Evolutionary conservation across 176 grass and related monocot genomes (phyloP).

Genomic region (Metroxylon sagu): DNA sequence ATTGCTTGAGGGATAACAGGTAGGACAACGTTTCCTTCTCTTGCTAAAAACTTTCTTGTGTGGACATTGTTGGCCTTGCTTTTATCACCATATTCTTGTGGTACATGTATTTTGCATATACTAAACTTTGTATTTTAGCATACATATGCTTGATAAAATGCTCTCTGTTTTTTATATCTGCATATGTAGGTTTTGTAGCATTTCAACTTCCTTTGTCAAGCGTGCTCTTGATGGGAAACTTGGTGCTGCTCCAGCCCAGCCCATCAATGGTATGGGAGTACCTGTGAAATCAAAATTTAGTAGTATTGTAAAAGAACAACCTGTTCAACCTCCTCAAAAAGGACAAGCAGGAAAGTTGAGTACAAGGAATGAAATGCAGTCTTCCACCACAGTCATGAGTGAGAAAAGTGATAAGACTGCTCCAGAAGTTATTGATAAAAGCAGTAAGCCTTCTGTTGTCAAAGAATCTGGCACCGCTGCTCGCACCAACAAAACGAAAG

Average conservation of each 20-base stretch:
- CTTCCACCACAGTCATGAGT: conserved; percentile 1
- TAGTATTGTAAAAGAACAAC: conserved; percentile 49
- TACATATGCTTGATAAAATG: not conserved
- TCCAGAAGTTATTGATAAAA: conserved; percentile 23
- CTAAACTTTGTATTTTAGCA: too few species aligned
- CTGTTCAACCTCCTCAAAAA: conserved; percentile 35
- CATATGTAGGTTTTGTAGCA: conserved; percentile 65
- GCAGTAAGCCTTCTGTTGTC: conserved; percentile 26
- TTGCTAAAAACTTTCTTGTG: not conserved
- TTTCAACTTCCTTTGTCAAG: conserved; percentile 69
- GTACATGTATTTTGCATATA: too few species aligned
- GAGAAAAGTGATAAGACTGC: conserved; percentile 44
- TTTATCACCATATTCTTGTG: too few species aligned
- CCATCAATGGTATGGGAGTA: conserved; percentile 16
- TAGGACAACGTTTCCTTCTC: conserved; percentile 12
- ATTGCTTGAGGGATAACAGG: conserved; percentile 99
- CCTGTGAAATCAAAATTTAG: conserved; percentile 28
- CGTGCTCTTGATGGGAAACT: conserved; percentile 51
- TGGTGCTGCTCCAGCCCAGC: conserved; percentile 27
- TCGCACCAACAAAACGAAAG: conserved; percentile 44
- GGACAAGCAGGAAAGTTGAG: conserved; percentile 19
- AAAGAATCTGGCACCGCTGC: conserved; percentile 41
- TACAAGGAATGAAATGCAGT: conserved; percentile 18
- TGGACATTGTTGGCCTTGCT: too few species aligned
- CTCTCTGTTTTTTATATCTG: conserved; percentile 13